These are phyloP conservation scores for Dioscorea alata DNA, from an alignment of 106 monocot species.

Conservation along the genomic window DNA sequence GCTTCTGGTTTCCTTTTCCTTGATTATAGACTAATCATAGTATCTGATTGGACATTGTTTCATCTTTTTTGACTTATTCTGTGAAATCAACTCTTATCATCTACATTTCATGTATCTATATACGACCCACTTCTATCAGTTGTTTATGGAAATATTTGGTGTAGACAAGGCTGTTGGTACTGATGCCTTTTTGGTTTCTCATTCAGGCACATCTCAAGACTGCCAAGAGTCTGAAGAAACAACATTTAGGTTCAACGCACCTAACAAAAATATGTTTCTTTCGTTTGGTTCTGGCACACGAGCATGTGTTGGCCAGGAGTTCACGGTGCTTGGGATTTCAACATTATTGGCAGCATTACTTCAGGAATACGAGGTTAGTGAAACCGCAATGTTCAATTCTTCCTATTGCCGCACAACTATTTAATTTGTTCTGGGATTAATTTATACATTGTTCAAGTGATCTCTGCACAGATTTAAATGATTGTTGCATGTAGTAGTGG, in stretches of 20 bases:
- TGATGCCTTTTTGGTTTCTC: conserved; percentile 1
- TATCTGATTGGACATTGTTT: no score
- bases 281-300: conserved; percentile 64
- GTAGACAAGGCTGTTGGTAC: no score
- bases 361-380: conserved; percentile 44
- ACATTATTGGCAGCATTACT: conserved; percentile 44
- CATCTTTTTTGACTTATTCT: no score
- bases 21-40: neutral
- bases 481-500: no score
- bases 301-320: conserved; percentile 59
- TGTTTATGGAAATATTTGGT: no score
- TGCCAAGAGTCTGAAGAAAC: neutral
- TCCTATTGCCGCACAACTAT: neutral
- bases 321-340: conserved; percentile 39
- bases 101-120: no score
- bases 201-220: conserved; percentile 4
- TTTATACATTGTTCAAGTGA: no score
- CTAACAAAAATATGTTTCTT: conserved; percentile 40
- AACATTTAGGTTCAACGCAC: neutral
- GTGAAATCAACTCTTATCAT: no score
- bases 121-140: no score
- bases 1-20: neutral
- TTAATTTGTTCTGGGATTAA: no score
- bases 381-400: neutral
- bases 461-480: no score